Conservation (phyloP, 257 asterid genomes). For the Schizonepeta tenuifolia region DNA sequence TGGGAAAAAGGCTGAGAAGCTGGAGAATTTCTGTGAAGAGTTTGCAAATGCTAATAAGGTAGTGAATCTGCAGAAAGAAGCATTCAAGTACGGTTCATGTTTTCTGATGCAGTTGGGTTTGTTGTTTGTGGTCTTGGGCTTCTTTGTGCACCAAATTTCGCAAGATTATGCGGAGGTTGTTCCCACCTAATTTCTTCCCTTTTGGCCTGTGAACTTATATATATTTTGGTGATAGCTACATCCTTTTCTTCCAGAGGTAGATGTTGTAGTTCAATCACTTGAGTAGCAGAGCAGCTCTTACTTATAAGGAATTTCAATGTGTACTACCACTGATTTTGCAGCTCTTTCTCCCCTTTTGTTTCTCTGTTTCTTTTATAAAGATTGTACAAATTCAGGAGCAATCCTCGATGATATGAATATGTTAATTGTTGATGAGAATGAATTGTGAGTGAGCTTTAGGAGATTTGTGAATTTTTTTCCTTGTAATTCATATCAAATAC, state of each 20-base stretch:
- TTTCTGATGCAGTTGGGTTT: slow-evolving; percentile 56
- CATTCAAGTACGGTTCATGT: slow-evolving; percentile 56
- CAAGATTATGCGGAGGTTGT: slow-evolving; percentile 50
- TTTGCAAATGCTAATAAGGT: slow-evolving; percentile 47
- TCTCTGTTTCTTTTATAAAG: not conserved
- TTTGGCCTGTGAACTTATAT: slow-evolving; percentile 18
- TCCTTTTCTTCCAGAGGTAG: slow-evolving; percentile 34
- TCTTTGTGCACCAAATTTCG: slow-evolving; percentile 45
- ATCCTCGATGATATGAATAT: slow-evolving; percentile 8
- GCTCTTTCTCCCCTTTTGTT: not conserved
- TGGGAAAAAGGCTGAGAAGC: slow-evolving; percentile 48
- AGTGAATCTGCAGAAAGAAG: slow-evolving; percentile 48
- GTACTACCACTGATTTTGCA: slow-evolving; percentile 36
- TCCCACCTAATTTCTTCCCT: slow-evolving; percentile 60
- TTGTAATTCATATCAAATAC: slow-evolving; percentile 7
- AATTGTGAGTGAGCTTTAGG: not conserved
- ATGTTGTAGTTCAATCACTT: slow-evolving; percentile 38
- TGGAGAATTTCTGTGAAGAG: slow-evolving; percentile 51
- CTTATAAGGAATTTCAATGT: slow-evolving; percentile 31
- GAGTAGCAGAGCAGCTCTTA: slow-evolving; percentile 26
- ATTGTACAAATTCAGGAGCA: slow-evolving; percentile 20
- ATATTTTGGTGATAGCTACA: slow-evolving; percentile 30
- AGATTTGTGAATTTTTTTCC: not conserved
- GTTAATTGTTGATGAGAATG: not conserved
- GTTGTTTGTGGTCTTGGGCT: slow-evolving; percentile 40